These are phyloP conservation scores for Myriangium duriaei DNA, from an alignment of 2,329 filamentous ascomycete species.

Conservation along the genomic window DNA sequence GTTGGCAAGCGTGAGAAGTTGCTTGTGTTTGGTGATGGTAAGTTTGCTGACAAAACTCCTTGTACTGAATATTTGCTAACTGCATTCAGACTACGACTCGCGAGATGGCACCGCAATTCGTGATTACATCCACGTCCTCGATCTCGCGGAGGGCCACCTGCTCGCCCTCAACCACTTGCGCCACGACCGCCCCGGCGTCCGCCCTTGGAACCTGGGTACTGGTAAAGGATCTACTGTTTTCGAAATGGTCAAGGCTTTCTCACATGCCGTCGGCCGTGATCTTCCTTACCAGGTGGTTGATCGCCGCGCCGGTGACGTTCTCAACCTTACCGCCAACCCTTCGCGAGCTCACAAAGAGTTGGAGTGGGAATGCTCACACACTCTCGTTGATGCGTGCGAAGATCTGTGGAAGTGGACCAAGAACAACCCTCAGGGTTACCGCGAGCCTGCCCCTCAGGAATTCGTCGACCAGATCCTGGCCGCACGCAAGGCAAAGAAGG, in stretches of 20 bases:
- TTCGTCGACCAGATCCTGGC: conserved; percentile 47
- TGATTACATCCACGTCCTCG: conserved; percentile 95
- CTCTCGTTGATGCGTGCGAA: conserved; percentile 82
- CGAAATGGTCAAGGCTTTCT: conserved; percentile 95
- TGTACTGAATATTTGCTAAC: conserved; percentile 18
- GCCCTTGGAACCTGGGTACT: conserved; percentile 93
- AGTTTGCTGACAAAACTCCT: conserved; percentile 24
- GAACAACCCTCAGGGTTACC: conserved; percentile 93
- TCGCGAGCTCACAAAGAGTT: conserved; percentile 78
- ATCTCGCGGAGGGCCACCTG: conserved; percentile 75
- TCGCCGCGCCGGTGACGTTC: conserved; percentile 75
- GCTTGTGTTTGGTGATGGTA: conserved; percentile 85
- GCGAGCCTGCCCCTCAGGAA: conserved; percentile 76
- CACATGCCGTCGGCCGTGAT: conserved; percentile 69
- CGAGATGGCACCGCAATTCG: conserved; percentile 88
- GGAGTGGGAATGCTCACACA: conserved; percentile 80
- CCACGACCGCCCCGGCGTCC: conserved; percentile 71
- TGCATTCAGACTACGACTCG: conserved; percentile 64
- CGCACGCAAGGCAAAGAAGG: conserved; percentile 14
- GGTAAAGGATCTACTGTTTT: conserved; percentile 91
- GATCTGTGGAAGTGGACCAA: conserved; percentile 95
- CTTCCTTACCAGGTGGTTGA: conserved; percentile 77
- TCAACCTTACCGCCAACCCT: conserved; percentile 90
- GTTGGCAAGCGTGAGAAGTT: conserved; percentile 91
- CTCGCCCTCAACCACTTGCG: conserved; percentile 84